Conservation (phyloP, 1,139 yeast genomes). For the Blastobotrys capitulatus region DNA sequence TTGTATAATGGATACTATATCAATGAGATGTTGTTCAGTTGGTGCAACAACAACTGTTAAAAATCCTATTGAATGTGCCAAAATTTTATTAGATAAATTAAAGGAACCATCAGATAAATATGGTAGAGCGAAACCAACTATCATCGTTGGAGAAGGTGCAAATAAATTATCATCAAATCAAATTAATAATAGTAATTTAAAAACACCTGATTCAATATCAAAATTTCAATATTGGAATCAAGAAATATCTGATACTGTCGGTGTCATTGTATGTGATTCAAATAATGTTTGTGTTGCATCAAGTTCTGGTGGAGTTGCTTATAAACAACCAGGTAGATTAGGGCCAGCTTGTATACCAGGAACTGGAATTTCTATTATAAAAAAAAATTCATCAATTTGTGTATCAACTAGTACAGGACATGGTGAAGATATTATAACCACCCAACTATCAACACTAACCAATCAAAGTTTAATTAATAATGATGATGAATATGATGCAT, state of each 20-base stretch:
- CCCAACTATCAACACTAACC: conserved; percentile 23
- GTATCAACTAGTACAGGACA: conserved; percentile 24
- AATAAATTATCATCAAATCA: conserved; percentile 22
- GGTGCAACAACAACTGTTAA: conserved; percentile 30
- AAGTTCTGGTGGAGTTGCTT: conserved; percentile 38
- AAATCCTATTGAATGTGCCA: conserved; percentile 31
- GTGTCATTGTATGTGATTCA: conserved; percentile 33
- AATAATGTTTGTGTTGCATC: conserved; percentile 30
- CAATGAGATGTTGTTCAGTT: conserved; percentile 24
- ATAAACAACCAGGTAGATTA: conserved; percentile 35
- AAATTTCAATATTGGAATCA: conserved; percentile 22
- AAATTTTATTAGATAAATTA: conserved; percentile 16
- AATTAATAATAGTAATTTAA: conserved; percentile 8
- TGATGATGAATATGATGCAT: conserved; percentile 11
- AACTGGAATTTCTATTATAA: conserved; percentile 26
- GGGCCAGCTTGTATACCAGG: conserved; percentile 40
- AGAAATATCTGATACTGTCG: conserved; percentile 34
- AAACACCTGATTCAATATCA: conserved; percentile 19
- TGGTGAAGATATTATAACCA: conserved; percentile 35
- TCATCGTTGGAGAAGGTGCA: conserved; percentile 36
- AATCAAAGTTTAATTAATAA: conserved; percentile 5
- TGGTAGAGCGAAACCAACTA: conserved; percentile 33
- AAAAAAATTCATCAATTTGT: not conserved
- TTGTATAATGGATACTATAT: conserved; percentile 25
- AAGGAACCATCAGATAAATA: conserved; percentile 14